These are phyloP conservation scores for Trichoderma koningiopsis DNA, from an alignment of 2,329 filamentous ascomycete genomes.

Conservation along the genomic window DNA sequence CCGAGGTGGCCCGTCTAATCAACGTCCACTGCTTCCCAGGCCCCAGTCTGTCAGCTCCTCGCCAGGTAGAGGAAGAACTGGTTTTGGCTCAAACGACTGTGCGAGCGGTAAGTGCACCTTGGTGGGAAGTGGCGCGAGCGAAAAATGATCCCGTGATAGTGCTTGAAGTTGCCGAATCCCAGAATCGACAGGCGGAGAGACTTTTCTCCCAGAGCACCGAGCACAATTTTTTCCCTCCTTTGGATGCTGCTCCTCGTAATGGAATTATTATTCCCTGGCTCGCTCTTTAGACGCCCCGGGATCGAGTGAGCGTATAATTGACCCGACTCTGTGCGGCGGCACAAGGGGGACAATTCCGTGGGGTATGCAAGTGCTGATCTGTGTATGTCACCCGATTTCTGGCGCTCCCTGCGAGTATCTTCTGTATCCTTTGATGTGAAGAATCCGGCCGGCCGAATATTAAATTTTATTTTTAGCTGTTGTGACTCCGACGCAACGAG, in stretches of 20 bases:
- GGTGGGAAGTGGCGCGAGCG: constrained; percentile 21
- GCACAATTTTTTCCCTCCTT: background rate
- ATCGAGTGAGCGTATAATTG: constrained; percentile 7
- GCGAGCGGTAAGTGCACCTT: constrained; percentile 22
- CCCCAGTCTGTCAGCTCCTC: constrained; percentile 21
- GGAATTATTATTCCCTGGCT: background rate
- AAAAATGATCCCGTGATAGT: constrained; percentile 23
- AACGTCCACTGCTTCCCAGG: constrained; percentile 11
- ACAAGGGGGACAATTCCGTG: constrained; percentile 16
- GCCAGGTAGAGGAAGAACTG: constrained; percentile 7
- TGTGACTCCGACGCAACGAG: constrained; percentile 16
- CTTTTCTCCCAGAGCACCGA: background rate
- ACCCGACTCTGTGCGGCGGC: background rate
- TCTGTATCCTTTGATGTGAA: constrained; percentile 5
- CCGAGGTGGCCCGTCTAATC: constrained; percentile 10
- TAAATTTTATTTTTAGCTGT: constrained; percentile 18
- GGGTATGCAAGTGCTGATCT: constrained; percentile 26
- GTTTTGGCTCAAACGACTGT: constrained; percentile 12
- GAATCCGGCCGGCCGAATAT: constrained; percentile 27
- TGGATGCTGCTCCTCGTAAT: background rate
- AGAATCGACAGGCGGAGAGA: constrained; percentile 21
- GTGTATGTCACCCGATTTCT: constrained; percentile 23
- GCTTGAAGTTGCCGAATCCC: constrained; percentile 14
- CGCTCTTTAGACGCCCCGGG: background rate
- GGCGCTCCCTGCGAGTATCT: constrained; percentile 16